Evolutionary conservation across 2,329 filamentous ascomycete genomes (phyloP).

Genomic region (Achaetomium macrosporum): DNA sequence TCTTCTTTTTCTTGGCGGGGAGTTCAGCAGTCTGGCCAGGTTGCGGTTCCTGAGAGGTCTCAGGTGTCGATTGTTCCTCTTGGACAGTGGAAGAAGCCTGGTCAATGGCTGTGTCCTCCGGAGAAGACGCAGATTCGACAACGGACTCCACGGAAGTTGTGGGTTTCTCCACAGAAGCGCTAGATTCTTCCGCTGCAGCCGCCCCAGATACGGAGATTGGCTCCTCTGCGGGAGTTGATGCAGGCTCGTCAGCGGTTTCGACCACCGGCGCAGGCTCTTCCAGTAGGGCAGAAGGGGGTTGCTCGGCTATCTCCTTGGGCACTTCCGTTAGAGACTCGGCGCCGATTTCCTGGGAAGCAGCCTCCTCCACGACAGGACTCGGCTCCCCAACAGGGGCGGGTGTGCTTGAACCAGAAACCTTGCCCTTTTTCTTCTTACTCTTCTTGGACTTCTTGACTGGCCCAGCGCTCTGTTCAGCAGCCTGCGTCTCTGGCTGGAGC

Average conservation of each 20-base stretch:
- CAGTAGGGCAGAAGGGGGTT: too few species aligned
- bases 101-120: not conserved
- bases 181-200: too few species aligned
- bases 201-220: not conserved
- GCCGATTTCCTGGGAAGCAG: not conserved
- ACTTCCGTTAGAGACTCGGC: not conserved
- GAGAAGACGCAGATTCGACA: not conserved
- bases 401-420: not conserved
- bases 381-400: conserved; percentile 1
- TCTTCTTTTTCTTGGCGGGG: conserved; percentile 7
- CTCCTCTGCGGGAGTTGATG: not conserved
- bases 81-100: not conserved
- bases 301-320: not conserved
- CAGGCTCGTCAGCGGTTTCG: not conserved
- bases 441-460: conserved; percentile 15
- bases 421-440: conserved; percentile 20
- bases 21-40: not conserved
- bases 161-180: too few species aligned
- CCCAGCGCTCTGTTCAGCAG: not conserved
- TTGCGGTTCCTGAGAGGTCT: not conserved
- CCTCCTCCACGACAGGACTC: not conserved
- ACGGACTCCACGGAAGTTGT: not conserved
- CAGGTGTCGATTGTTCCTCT: not conserved
- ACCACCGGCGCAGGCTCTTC: too few species aligned
- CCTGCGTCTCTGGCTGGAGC: not conserved